Evolutionary conservation across 176 grass and related monocot genomes (phyloP), one percentile per base, ranked within the genome.

Genomic region (Eleusine indica): DNA sequence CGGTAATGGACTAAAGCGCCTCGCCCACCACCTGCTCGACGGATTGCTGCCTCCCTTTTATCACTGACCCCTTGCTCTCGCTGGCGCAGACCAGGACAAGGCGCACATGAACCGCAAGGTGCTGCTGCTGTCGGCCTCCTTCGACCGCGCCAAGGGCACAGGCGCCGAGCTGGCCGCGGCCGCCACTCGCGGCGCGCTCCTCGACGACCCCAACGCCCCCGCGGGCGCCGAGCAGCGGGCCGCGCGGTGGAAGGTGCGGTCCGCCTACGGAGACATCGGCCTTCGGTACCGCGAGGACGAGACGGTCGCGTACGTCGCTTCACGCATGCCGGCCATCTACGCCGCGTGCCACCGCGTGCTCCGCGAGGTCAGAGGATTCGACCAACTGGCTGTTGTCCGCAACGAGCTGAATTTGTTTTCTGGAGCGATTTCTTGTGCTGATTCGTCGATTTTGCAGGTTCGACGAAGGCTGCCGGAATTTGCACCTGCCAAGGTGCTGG

Each of bases 261-360:
- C 91, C 1, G 76, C 87, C 28, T 98, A 98, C 15, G 96, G 96
- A 0, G 96, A 98, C 66, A 95, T 83, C 46, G 96, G 91, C 47
- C 88, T 93, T 53, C 85, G 73, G 84, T 95, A 95, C 77, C 81
- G 82, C 4, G 96, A 93, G 60, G 89, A 95, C 22, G 96, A 95
- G 85, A 98, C 96, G 4, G 83, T 93, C 15, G 91, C 96, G 4
- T 98, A 98, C 12, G 89, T 98, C 4, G 93, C 96, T 18, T 93
- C 91, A 66, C 96, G 96, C 68, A 98, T 95, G 96, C 93, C 91
- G 0, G 93, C 93, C 38, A 92, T 98, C 61, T 93, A 95, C 41
- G 62, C 96, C 17, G 89, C 96, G 4, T 95, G 91, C 83, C 85
- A 98, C 68, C 93, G 93, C 16, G 96, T 98, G 12, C 96, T 98